Base-by-base conservation (phyloP, 345 rosid genomes). In the Cardamine occulta region DNA sequence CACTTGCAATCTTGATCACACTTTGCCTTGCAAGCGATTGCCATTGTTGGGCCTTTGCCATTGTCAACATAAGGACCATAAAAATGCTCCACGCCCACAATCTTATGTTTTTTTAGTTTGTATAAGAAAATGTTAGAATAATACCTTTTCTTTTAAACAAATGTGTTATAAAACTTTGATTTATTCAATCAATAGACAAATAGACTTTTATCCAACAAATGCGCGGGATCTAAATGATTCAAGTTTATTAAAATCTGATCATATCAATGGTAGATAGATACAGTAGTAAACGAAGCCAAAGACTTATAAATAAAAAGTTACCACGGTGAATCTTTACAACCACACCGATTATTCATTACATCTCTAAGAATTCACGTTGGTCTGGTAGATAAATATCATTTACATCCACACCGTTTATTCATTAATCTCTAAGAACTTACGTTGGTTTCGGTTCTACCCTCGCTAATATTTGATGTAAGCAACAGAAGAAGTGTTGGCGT, bases 1-100 rank as follows among this genome's bases (percentile, higher is more conserved):
- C 86, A 82, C 72, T 77, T 85, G 73, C 90, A 87, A 62, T 83
- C 84, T 6, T 26, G 35, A 8, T 62, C 80, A 37, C 85, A 89
- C 62, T 79, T 82, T 7, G 17, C 73, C 23, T 77, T 73, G 28
- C 89, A 87, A 0, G 48, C 84, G 5, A 45, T 66, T 8, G 55
- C 62, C 73, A 69, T 63, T 60, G 63, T 79, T 44, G 48, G 66
- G 35, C 81, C 80, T 26, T 65, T 53, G 5, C 93, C 88, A 1
- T 32, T 29, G 1, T 56, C 62, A 26, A 80, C 74, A 70, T 55
- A 79, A 35, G 54, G 49, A 70, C 48, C 60, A 48, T 7, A 9
- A 21, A 51, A 84, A 66, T 83, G 86, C 51, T 84, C 84, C 37
- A 83, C 84, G 0, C 86, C 85, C 35, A 26, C n/a, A n/a, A n/a